Percentiles rank a stretch among this genome's conserved stretches.
Evolutionary conservation across 164 flowering plant species (phyloP).

Genomic region (Akebia trifoliata): DNA sequence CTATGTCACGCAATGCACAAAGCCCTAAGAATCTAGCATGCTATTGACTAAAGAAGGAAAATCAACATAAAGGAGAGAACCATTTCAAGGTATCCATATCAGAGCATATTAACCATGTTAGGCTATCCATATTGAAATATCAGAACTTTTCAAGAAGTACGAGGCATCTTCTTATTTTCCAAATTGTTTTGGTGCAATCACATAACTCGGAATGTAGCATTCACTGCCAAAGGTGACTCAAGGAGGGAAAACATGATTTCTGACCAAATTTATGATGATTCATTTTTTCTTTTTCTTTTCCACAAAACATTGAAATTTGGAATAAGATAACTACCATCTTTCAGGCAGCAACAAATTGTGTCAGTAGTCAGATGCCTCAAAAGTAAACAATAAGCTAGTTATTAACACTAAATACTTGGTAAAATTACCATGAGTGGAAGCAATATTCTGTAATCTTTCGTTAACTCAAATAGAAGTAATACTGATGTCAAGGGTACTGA

Average conservation of each 20-base stretch:
- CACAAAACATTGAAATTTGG: too few relatives aligned
- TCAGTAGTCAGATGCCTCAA: not conserved
- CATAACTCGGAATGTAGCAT: too few relatives aligned
- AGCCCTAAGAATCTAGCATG: not conserved
- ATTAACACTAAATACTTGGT: not conserved
- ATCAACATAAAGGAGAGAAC: not conserved
- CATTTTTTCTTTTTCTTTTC: too few relatives aligned
- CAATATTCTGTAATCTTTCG: conserved; percentile 91
- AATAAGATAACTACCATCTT: not conserved
- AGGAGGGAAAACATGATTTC: not conserved
- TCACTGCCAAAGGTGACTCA: too few relatives aligned
- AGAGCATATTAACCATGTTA: too few relatives aligned
- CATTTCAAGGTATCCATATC: not conserved
- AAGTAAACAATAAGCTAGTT: too few relatives aligned
- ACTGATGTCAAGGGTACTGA: conserved; percentile 97
- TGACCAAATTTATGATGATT: too few relatives aligned
- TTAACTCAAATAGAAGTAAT: conserved; percentile 91
- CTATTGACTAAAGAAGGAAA: not conserved
- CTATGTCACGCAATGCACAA: not conserved
- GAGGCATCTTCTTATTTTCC: too few relatives aligned
- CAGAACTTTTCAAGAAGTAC: not conserved
- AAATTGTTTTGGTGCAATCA: too few relatives aligned
- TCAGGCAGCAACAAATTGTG: not conserved
- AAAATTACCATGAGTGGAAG: conserved; percentile 91
- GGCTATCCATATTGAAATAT: not conserved